Conservation (phyloP, 768 basidiomycete genomes). For the Rhodotorula graminis region DNA sequence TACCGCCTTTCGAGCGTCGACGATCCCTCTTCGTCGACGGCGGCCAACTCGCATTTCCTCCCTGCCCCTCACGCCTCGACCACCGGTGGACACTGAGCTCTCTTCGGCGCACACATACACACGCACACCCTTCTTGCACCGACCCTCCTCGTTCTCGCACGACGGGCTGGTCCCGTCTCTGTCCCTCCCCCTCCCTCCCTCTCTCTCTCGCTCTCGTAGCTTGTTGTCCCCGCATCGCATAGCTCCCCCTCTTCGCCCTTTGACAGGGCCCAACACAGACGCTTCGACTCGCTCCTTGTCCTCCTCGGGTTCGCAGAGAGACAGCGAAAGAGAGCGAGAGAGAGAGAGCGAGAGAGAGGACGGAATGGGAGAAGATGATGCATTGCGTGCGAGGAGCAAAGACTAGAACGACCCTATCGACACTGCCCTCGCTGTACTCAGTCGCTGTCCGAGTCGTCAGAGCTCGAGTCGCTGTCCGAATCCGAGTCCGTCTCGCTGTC, state of each 20-base stretch:
- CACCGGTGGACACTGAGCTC: background rate
- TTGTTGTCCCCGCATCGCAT: no score
- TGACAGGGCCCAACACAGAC: background rate
- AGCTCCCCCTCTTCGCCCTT: background rate
- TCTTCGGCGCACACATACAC: no score
- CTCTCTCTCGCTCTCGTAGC: no score
- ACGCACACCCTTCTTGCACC: no score
- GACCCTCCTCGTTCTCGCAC: background rate
- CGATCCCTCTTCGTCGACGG: background rate
- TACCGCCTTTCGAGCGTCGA: background rate
- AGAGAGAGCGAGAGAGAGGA: background rate
- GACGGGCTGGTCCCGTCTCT: no score
- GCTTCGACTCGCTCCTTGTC: no score
- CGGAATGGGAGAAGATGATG: background rate
- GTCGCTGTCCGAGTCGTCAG: background rate
- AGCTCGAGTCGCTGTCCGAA: conserved; percentile 4
- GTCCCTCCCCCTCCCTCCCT: no score
- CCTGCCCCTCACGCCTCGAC: background rate
- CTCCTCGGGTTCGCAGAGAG: no score
- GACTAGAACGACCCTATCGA: background rate
- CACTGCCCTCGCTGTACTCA: background rate
- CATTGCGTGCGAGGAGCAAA: background rate
- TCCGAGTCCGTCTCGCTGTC: conserved; percentile 52
- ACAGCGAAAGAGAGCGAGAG: background rate
- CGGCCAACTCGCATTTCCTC: background rate